Conservation (phyloP, 768 basidiomycete species). For the Suillus hirtellus region DNA sequence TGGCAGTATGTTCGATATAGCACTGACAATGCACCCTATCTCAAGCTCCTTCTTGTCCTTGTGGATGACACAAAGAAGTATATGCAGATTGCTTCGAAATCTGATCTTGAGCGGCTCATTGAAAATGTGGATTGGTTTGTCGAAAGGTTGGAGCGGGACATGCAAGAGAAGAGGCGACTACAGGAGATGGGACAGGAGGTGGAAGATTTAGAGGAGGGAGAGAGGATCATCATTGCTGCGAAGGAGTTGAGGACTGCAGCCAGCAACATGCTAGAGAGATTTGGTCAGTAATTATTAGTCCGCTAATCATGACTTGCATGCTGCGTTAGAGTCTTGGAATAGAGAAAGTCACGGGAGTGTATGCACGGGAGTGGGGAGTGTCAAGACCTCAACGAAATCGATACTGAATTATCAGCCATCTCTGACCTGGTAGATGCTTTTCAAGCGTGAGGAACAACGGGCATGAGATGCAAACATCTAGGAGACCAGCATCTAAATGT, state of each 20-base stretch:
- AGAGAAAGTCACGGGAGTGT: too few species aligned
- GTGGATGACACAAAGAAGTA: not conserved
- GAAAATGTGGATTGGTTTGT: not conserved
- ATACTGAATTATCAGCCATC: not conserved
- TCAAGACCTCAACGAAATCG: not conserved
- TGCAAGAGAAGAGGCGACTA: too few species aligned
- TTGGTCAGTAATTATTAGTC: not conserved
- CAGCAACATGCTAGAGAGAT: not conserved
- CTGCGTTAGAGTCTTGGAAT: too few species aligned
- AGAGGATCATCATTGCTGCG: not conserved
- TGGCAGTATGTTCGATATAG: too few species aligned
- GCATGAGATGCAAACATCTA: not conserved
- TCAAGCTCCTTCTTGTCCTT: not conserved
- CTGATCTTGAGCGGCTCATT: not conserved
- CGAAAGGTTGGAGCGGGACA: not conserved
- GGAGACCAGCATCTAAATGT: not conserved
- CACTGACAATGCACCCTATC: not conserved
- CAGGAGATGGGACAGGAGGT: not conserved
- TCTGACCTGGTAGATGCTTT: not conserved
- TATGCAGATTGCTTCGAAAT: not conserved
- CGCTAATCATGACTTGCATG: too few species aligned
- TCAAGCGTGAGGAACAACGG: not conserved
- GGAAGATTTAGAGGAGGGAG: not conserved
- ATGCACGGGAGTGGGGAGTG: too few species aligned
- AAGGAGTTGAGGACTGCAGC: not conserved